Conservation (phyloP, 306 rosid genomes). For the Abrus pulchellus region DNA sequence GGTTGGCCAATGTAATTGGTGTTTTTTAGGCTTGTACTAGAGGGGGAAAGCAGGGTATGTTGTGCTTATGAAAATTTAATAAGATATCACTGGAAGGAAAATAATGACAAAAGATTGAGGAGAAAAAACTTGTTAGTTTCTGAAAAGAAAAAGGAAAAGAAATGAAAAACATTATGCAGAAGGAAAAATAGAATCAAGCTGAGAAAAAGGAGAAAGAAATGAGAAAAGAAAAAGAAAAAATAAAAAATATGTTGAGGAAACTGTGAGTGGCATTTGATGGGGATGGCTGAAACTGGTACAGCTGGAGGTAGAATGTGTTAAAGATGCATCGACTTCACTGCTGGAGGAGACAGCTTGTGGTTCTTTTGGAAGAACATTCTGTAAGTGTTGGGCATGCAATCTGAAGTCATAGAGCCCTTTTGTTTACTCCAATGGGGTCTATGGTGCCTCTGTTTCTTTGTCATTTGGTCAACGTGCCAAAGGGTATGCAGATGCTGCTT, state of each 20-base stretch:
- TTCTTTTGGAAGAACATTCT: slow-evolving; percentile 57
- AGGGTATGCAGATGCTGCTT: slow-evolving; percentile 66
- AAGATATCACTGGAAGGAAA: slow-evolving; percentile 35
- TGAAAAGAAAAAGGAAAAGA: slow-evolving; percentile 48
- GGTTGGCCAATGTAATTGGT: slow-evolving; percentile 61
- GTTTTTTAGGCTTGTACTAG: slow-evolving; percentile 58
- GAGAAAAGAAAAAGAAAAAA: slow-evolving; percentile 34
- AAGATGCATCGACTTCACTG: slow-evolving; percentile 66
- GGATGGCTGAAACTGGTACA: slow-evolving; percentile 60
- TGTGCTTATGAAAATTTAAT: slow-evolving; percentile 48
- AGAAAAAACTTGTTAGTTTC: slow-evolving; percentile 40
- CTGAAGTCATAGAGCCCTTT: slow-evolving; percentile 63
- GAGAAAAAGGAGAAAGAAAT: slow-evolving; percentile 35
- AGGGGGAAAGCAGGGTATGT: slow-evolving; percentile 44
- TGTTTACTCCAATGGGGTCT: slow-evolving; percentile 71
- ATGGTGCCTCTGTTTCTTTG: slow-evolving; percentile 59
- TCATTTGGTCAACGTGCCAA: slow-evolving; percentile 56
- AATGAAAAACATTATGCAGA: slow-evolving; percentile 42
- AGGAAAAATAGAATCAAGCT: slow-evolving; percentile 45
- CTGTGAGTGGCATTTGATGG: slow-evolving; percentile 50
- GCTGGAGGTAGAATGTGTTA: slow-evolving; percentile 58
- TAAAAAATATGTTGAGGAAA: slow-evolving; percentile 45
- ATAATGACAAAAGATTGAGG: slow-evolving; percentile 47
- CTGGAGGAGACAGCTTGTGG: slow-evolving; percentile 57
- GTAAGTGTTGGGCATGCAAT: slow-evolving; percentile 63